A percentile compares a stretch with the other conserved stretches of the same genome.
Conservation (phyloP, 2,329 filamentous ascomycete genomes). For the Aspergillus aculeatinus region DNA sequence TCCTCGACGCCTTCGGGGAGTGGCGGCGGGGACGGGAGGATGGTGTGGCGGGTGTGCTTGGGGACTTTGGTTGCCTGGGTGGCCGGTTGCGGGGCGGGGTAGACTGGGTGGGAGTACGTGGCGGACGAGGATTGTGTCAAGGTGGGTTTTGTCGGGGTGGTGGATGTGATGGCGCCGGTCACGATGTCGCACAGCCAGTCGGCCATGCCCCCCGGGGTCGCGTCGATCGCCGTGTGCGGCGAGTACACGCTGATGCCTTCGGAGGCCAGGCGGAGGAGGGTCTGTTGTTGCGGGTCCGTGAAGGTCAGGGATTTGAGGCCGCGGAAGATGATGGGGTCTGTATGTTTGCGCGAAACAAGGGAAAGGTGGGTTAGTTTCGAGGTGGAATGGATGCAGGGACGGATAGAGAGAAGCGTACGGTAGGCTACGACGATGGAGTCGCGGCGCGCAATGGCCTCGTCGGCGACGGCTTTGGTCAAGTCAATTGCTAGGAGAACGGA, state of each 20-base stretch:
- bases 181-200: constrained; percentile 93
- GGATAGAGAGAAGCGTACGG: constrained; percentile 55
- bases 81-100: constrained; percentile 25
- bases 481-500: constrained; percentile 83
- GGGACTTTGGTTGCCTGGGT: constrained; percentile 37
- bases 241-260: constrained; percentile 93
- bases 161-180: constrained; percentile 49
- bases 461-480: constrained; percentile 80
- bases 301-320: constrained; percentile 86
- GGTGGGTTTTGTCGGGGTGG: constrained; percentile 4
- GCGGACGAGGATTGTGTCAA: constrained; percentile 29
- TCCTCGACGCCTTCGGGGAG: constrained; percentile 38
- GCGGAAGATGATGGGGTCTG: constrained; percentile 95
- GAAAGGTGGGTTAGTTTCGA: constrained; percentile 1
- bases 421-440: constrained; percentile 85
- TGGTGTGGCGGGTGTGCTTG: constrained; percentile 53
- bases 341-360: neutral
- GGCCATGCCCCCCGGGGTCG: constrained; percentile 78
- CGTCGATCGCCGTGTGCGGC: constrained; percentile 92
- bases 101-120: constrained; percentile 36
- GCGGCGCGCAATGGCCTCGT: constrained; percentile 78
- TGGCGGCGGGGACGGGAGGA: constrained; percentile 48
- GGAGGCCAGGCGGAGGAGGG: constrained; percentile 76
- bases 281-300: constrained; percentile 79
- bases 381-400: neutral